These are phyloP conservation scores for Podospora conica DNA, from an alignment of 495 filamentous ascomycete species.

Conservation along the genomic window DNA sequence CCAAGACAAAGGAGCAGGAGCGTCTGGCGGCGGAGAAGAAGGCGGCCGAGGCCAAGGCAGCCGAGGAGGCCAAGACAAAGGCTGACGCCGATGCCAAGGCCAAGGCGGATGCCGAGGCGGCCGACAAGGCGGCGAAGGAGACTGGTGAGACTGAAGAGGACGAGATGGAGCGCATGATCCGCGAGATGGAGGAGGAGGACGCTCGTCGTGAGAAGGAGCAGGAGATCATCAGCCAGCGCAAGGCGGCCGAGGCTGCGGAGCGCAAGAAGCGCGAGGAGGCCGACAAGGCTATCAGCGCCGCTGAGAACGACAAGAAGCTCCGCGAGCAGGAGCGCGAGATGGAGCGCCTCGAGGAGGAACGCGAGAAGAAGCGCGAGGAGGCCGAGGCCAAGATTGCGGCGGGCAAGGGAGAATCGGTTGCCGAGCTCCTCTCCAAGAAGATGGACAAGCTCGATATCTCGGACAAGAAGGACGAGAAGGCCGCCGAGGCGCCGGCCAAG, in stretches of 20 bases:
- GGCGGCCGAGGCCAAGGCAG: conserved; percentile 63
- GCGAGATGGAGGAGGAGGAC: conserved; percentile 49
- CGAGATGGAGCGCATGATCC: conserved; percentile 42
- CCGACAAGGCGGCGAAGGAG: conserved; percentile 27
- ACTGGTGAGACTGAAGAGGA: conserved; percentile 17
- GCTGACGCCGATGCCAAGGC: conserved; percentile 38
- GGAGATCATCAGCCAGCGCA: conserved; percentile 56
- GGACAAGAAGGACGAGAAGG: conserved; percentile 28
- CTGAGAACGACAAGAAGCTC: conserved; percentile 55
- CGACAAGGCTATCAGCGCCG: conserved; percentile 27
- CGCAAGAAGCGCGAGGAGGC: conserved; percentile 54
- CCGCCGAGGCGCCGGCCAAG: conserved; percentile 46
- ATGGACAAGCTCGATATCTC: conserved; percentile 37
- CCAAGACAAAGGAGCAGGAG: conserved; percentile 35
- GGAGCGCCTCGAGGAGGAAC: conserved; percentile 51
- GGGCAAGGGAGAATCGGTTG: conserved; percentile 22
- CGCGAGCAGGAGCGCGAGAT: conserved; percentile 48
- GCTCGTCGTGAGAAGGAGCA: conserved; percentile 48
- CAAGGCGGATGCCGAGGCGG: conserved; percentile 36
- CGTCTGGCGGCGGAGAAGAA: conserved; percentile 43
- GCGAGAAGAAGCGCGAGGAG: conserved; percentile 42
- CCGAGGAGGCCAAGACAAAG: conserved; percentile 52
- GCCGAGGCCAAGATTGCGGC: conserved; percentile 15
- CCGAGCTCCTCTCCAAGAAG: conserved; percentile 37
- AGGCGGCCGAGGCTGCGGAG: conserved; percentile 46